Evolutionary conservation across 1,284 basidiomycete species (phyloP).

Genomic region (Tylopilus sp.): DNA sequence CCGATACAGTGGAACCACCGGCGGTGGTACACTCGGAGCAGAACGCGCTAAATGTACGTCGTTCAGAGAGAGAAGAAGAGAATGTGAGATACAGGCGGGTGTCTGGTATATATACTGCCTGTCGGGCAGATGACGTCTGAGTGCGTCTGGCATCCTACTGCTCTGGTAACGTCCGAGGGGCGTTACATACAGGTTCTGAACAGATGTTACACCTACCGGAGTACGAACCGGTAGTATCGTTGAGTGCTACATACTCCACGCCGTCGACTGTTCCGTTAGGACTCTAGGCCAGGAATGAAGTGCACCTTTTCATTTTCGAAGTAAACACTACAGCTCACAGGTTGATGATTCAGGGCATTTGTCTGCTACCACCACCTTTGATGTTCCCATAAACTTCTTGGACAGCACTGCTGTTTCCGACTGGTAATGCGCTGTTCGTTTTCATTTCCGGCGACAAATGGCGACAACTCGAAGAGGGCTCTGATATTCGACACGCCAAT

Average conservation of each 20-base stretch:
- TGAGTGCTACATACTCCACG: not conserved
- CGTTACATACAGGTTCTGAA: too few species aligned
- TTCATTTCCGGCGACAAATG: not conserved
- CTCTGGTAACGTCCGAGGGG: too few species aligned
- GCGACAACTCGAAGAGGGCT: not conserved
- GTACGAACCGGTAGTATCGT: not conserved
- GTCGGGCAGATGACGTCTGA: too few species aligned
- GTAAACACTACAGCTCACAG: not conserved
- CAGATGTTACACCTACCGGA: not conserved
- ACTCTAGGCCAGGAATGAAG: not conserved
- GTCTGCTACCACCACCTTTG: not conserved
- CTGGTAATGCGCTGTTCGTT: not conserved
- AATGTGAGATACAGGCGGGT: too few species aligned
- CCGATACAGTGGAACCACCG: too few species aligned
- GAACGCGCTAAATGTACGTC: too few species aligned
- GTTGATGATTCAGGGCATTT: not conserved
- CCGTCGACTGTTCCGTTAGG: conserved; percentile 1
- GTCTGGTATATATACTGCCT: too few species aligned
- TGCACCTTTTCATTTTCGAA: not conserved
- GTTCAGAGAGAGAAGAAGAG: too few species aligned
- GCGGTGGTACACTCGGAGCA: too few species aligned
- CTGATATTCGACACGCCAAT: not conserved
- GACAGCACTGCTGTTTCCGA: not conserved
- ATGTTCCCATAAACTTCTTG: not conserved
- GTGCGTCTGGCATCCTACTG: too few species aligned